Conservation (phyloP, 2,329 filamentous ascomycete genomes). For the Sarocladium strictum region DNA sequence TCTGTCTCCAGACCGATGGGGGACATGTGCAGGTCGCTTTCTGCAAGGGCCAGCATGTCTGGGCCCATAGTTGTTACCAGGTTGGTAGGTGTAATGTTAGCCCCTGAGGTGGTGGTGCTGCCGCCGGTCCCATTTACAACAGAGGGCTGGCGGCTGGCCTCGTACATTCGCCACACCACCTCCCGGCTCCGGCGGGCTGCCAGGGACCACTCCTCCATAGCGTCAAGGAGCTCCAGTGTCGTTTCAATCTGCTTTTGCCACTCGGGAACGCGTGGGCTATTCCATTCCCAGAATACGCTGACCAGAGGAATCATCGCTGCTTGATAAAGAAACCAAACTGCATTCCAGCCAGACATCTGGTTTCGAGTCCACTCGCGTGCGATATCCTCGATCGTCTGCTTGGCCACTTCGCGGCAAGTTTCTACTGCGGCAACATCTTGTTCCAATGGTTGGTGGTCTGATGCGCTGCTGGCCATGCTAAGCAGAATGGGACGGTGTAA, state of each 20-base stretch:
- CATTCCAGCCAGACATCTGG: conserved; percentile 75
- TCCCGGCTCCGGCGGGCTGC: conserved; percentile 57
- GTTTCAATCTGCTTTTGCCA: conserved; percentile 55
- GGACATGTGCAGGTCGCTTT: conserved; percentile 41
- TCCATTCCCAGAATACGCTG: conserved; percentile 63
- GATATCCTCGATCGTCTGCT: conserved; percentile 67
- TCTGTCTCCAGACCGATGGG: conserved; percentile 46
- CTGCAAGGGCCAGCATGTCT: conserved; percentile 27
- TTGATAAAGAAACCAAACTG: conserved; percentile 77
- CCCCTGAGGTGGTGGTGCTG: conserved; percentile 24
- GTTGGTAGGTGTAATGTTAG: background rate
- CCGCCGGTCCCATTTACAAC: background rate
- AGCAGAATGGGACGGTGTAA: conserved; percentile 69
- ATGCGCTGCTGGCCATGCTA: conserved; percentile 49
- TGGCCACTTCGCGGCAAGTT: conserved; percentile 63
- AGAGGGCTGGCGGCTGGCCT: conserved; percentile 40
- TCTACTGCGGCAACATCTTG: conserved; percentile 64
- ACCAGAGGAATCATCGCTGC: conserved; percentile 74
- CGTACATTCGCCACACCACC: conserved; percentile 58
- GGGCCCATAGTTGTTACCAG: conserved; percentile 4
- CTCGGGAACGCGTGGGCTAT: conserved; percentile 39
- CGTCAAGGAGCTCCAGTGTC: conserved; percentile 54
- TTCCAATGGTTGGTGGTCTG: conserved; percentile 43
- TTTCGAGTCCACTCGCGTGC: conserved; percentile 63
- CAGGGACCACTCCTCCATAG: conserved; percentile 59